Evolutionary conservation across 176 grass and related monocot species (phyloP).

Genomic region (Ensete glaucum): DNA sequence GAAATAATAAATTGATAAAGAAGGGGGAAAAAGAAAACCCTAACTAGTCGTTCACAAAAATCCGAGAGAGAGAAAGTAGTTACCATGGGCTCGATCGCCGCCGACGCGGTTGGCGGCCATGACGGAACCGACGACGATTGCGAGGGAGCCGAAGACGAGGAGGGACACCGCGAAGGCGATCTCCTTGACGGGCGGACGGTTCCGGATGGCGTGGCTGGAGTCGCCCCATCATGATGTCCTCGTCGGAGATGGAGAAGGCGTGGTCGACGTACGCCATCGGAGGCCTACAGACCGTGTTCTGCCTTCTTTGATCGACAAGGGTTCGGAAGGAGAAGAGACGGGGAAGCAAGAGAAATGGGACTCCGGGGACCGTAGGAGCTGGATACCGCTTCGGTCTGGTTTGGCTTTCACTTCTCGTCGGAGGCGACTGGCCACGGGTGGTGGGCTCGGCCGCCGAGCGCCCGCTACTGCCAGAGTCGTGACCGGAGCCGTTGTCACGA

Average conservation of each 20-base stretch:
- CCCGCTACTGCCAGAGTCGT: too few species aligned
- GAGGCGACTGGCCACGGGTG: neutral
- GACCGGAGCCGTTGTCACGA: too few species aligned
- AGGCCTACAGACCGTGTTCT: neutral
- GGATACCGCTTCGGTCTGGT: neutral
- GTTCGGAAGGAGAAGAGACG: neutral
- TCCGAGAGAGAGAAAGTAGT: constrained; percentile 8
- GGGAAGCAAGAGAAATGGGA: neutral
- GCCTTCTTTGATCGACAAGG: neutral
- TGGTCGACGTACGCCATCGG: constrained; percentile 99
- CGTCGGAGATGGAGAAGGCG: constrained; percentile 91
- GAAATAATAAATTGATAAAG: neutral
- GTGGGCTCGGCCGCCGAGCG: neutral
- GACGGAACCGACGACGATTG: constrained; percentile 39
- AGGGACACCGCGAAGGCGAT: constrained; percentile 90
- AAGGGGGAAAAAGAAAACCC: neutral
- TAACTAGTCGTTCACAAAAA: neutral
- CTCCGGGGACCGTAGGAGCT: neutral
- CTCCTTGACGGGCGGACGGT: constrained; percentile 83
- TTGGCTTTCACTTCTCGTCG: neutral
- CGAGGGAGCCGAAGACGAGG: constrained; percentile 75
- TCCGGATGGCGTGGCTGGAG: constrained; percentile 31
- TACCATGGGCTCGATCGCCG: constrained; percentile 81
- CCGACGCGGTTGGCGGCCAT: constrained; percentile 81
- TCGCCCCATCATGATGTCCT: constrained; percentile 79